Evolutionary conservation across 768 basidiomycete species (phyloP).

Genomic region (Tylopilus felleus): DNA sequence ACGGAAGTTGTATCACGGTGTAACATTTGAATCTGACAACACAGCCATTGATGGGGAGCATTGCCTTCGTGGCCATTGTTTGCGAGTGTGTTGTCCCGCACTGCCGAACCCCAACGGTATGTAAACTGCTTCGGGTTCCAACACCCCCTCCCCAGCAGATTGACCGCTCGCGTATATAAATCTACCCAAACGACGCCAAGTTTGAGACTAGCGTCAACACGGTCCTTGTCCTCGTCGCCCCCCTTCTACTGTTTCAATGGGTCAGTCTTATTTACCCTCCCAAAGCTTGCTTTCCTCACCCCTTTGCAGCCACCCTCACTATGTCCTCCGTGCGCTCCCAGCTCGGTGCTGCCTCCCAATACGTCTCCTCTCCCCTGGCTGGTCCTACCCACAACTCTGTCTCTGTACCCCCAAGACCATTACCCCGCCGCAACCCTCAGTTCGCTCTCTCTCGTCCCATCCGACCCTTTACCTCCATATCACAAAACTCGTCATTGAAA

Average conservation of each 20-base stretch:
- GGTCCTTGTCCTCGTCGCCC: slow-evolving; percentile 15
- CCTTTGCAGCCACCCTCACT: slow-evolving; percentile 39
- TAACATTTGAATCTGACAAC: neutral
- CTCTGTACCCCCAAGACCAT: slow-evolving; percentile 31
- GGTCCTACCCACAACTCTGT: slow-evolving; percentile 32
- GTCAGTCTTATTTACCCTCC: slow-evolving; percentile 27
- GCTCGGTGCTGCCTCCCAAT: slow-evolving; percentile 32
- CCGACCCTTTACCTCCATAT: slow-evolving; percentile 71
- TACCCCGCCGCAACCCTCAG: slow-evolving; percentile 43
- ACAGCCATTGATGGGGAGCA: neutral
- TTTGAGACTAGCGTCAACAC: slow-evolving; percentile 31
- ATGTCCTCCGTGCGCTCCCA: slow-evolving; percentile 35
- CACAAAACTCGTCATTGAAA: slow-evolving; percentile 37
- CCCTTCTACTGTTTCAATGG: slow-evolving; percentile 33
- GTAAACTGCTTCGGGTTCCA: neutral
- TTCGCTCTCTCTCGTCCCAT: slow-evolving; percentile 75
- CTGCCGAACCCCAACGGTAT: slow-evolving; percentile 33
- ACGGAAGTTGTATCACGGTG: slow-evolving; percentile 22
- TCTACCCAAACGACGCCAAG: slow-evolving; percentile 26
- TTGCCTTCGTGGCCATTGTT: slow-evolving; percentile 4
- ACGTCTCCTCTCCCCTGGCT: slow-evolving; percentile 65
- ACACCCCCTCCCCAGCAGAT: slow-evolving; percentile 26
- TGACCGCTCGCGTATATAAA: slow-evolving; percentile 25
- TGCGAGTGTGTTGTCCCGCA: slow-evolving; percentile 19
- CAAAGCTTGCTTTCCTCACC: neutral